Base-by-base conservation (phyloP, 306 rosid genomes). In the Biancaea sappan region DNA sequence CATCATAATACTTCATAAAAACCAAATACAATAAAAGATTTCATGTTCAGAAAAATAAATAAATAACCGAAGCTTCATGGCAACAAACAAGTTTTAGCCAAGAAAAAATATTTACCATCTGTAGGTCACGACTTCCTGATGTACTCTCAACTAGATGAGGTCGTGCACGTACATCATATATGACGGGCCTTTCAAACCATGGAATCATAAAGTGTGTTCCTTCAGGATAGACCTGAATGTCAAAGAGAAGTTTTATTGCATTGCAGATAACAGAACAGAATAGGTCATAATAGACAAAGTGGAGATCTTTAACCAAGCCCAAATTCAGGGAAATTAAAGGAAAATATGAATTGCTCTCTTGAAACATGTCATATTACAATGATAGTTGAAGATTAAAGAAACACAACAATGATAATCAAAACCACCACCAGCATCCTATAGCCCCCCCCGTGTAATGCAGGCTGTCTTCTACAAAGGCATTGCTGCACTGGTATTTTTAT, bases 151-250 rank as follows among this genome's bases (percentile, higher is more conserved):
- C 88, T 3, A 82, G 78, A 74, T 88, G 88, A 32, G 97, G 96
- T 31, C 88, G 89, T 16, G 98, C 90, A 8, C 96, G 93, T 25
- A 93, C 98, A 85, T 93, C 96, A 72, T 89, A 93, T 76, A 91
- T 93, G 32, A 93, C 78, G 0, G 97, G 94, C 75, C 96, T 86
- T 85, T 93, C 98, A 78, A 88, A 86, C 98, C 98, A 93, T 1
- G 98, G 98, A 70, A 93, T 76, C 13, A 89, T 73, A 8, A 93
- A 76, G 71, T 91, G 97, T 2, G 98, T 91, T 64, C 98, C 97
- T 91, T 93, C 97, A 38, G 97, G 93, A 86, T 94, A 94, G 57
- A 94, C 96, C 96, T 94, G 79, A 71, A 85, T 16, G 37, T 72
- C 18, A 64, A 82, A 71, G 65, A 69, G 4, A 4, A 59, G 2